These are phyloP conservation scores for Pinus tabuliformis DNA, from an alignment of 75 land plant genomes.

Conservation along the genomic window DNA sequence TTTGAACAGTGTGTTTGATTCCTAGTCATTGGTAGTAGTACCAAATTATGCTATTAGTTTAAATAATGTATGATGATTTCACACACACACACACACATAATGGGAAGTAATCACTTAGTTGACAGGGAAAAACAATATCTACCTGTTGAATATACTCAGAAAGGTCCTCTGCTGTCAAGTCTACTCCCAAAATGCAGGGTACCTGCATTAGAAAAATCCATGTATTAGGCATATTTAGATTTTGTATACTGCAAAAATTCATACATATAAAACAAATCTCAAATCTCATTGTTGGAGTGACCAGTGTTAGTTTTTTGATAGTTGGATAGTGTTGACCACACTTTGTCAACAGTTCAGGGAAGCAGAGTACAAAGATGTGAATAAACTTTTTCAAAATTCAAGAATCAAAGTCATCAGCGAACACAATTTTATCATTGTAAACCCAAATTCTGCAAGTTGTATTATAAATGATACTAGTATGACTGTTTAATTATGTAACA, in stretches of 20 bases:
- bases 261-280: not conserved
- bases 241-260: not conserved
- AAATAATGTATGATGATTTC: not conserved
- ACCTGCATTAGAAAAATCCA: slow-evolving; percentile 53
- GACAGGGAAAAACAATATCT: slow-evolving; percentile 2
- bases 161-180: slow-evolving; percentile 73
- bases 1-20: no score
- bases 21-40: no score
- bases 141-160: slow-evolving; percentile 91
- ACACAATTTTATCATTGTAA: no score
- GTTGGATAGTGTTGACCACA: no score
- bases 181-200: slow-evolving; percentile 83
- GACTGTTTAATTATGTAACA: no score
- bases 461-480: no score
- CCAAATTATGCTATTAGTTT: not conserved
- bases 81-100: not conserved
- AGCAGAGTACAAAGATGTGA: no score
- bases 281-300: not conserved
- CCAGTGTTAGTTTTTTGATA: no score
- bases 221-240: not conserved
- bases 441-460: no score
- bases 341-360: no score
- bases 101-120: not conserved
- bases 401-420: no score
- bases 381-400: no score